phyloP scores from a whole-genome alignment of 768 basidiomycete species.

The Suillus cothurnatus region DNA sequence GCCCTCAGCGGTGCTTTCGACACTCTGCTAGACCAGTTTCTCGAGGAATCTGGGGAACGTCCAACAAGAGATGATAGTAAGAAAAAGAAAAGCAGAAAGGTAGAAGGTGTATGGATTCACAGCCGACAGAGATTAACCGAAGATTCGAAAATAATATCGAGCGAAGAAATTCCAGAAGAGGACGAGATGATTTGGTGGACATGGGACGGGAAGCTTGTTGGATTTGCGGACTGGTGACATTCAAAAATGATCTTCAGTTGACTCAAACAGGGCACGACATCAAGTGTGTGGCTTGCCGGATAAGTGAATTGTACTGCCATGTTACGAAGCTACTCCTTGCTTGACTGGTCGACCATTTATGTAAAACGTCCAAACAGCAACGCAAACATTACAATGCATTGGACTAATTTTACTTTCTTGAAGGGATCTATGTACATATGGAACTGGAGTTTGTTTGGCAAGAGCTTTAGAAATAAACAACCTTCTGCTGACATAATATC shows the following conservation, averaged over 20 bases:
- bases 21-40: slow-evolving; percentile 35
- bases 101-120: slow-evolving; percentile 46
- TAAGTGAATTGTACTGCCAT: background rate
- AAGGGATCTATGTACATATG: background rate
- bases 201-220: slow-evolving; percentile 50
- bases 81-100: slow-evolving; percentile 27
- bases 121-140: slow-evolving; percentile 21
- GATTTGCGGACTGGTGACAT: slow-evolving; percentile 49
- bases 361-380: background rate
- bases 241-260: background rate
- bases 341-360: background rate
- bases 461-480: slow-evolving; percentile 14
- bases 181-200: slow-evolving; percentile 56
- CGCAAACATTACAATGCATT: background rate
- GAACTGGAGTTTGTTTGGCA: slow-evolving; percentile 6
- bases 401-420: background rate
- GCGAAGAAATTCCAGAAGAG: slow-evolving; percentile 34
- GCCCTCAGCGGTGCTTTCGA: slow-evolving; percentile 42
- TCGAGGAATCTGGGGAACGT: slow-evolving; percentile 26
- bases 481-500: slow-evolving; percentile 14
- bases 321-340: background rate
- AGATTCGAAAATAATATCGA: slow-evolving; percentile 7
- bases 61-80: slow-evolving; percentile 22
- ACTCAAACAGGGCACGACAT: background rate
- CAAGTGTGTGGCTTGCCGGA: background rate